A percentile compares a stretch with the other conserved stretches of the same genome.
These are phyloP conservation scores for Leishmania lainsoni DNA, from an alignment of 208 protist species.

Conservation along the genomic window DNA sequence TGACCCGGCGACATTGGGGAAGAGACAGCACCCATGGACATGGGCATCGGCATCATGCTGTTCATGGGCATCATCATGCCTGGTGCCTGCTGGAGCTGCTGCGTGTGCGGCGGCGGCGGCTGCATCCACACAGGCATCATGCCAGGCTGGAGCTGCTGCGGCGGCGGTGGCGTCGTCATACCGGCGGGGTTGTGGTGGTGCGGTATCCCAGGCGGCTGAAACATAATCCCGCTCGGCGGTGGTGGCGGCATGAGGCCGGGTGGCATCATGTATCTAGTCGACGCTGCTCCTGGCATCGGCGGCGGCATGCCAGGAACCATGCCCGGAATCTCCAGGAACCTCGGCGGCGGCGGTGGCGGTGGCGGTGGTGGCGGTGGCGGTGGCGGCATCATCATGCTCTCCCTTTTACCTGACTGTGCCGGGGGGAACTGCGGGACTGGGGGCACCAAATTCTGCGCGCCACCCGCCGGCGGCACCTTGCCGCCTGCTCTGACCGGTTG, in stretches of 20 bases:
- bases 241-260: constrained; percentile 29
- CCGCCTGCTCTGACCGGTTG: not conserved
- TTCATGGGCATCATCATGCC: constrained; percentile 23
- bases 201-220: constrained; percentile 4
- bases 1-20: constrained; percentile 2
- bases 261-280: constrained; percentile 27
- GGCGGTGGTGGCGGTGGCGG: constrained; percentile 8
- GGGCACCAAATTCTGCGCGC: not conserved
- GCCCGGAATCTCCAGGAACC: constrained; percentile 15
- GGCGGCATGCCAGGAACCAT: constrained; percentile 26
- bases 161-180: not conserved
- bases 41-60: constrained; percentile 21
- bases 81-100: constrained; percentile 4
- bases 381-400: constrained; percentile 3
- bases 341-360: constrained; percentile 17
- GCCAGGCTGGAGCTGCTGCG: not conserved
- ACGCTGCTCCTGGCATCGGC: not conserved
- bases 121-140: constrained; percentile 32
- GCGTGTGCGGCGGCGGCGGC: not conserved
- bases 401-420: not conserved
- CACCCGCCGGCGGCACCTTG: not conserved
- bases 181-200: constrained; percentile 1
- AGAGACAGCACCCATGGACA: constrained; percentile 15
- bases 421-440: not conserved
- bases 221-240: constrained; percentile 26